phyloP scores from a whole-genome alignment of 345 rosid species.

The Dovyalis caffra region DNA sequence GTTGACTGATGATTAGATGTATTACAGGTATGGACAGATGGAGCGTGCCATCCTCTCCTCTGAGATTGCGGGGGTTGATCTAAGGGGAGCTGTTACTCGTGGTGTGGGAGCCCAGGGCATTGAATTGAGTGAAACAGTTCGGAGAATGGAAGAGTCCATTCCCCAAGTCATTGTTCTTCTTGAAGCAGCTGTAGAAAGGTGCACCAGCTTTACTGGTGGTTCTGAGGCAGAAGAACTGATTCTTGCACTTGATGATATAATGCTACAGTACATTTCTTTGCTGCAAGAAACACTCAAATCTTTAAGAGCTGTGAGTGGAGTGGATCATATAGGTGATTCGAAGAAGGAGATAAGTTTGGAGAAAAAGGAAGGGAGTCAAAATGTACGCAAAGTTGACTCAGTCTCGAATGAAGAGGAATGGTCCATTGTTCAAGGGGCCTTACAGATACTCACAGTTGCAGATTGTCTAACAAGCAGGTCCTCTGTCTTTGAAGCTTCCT shows the following conservation, averaged over 20 bases:
- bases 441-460: conserved; percentile 93
- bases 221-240: conserved; percentile 95
- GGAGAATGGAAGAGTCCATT: conserved; percentile 98
- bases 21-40: conserved; percentile 82
- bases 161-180: conserved; percentile 91
- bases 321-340: conserved; percentile 59
- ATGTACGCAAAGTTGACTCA: conserved; percentile 57
- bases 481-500: conserved; percentile 88
- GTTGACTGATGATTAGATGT: conserved; percentile 12
- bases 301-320: conserved; percentile 84
- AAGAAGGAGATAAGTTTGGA: conserved; percentile 56
- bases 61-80: conserved; percentile 89
- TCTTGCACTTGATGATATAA: conserved; percentile 84
- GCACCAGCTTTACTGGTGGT: conserved; percentile 89
- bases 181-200: conserved; percentile 96
- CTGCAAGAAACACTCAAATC: conserved; percentile 94
- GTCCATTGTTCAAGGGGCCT: conserved; percentile 96
- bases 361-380: conserved; percentile 66
- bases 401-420: conserved; percentile 94
- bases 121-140: conserved; percentile 95
- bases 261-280: conserved; percentile 88
- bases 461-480: conserved; percentile 95
- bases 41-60: conserved; percentile 87
- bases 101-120: conserved; percentile 98
- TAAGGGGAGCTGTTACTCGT: conserved; percentile 96